These are phyloP conservation scores for Solanum lycopersicoides DNA, from an alignment of 257 asterid genomes.

Conservation along the genomic window DNA sequence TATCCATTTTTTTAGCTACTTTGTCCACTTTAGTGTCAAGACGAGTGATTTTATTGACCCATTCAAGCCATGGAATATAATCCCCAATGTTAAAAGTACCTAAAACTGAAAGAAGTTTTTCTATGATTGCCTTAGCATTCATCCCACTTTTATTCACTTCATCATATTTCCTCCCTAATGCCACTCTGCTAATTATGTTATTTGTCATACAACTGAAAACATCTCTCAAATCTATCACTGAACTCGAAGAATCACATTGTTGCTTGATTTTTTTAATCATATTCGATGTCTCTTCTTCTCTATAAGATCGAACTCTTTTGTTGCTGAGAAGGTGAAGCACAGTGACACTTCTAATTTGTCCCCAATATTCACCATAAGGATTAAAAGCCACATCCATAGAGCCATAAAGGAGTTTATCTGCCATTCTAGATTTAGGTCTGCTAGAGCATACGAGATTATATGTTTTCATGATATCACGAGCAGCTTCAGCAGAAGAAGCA, in stretches of 20 bases:
- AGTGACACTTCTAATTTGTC: slow-evolving; percentile 22
- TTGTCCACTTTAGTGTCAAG: background rate
- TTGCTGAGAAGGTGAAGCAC: slow-evolving; percentile 36
- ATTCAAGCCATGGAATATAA: slow-evolving; percentile 3
- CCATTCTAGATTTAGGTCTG: slow-evolving; percentile 21
- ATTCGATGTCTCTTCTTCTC: slow-evolving; percentile 26
- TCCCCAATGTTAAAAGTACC: background rate
- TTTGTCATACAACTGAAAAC: slow-evolving; percentile 8
- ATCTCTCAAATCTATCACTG: slow-evolving; percentile 20
- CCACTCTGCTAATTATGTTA: slow-evolving; percentile 28
- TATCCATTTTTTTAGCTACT: background rate
- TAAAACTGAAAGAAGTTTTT: background rate
- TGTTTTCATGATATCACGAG: slow-evolving; percentile 30
- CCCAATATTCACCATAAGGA: slow-evolving; percentile 38
- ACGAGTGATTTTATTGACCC: slow-evolving; percentile 2
- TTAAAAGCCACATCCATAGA: slow-evolving; percentile 14
- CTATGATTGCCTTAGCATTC: slow-evolving; percentile 1
- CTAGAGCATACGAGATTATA: slow-evolving; percentile 23
- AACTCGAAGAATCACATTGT: background rate
- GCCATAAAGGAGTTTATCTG: slow-evolving; percentile 6
- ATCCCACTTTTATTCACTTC: slow-evolving; percentile 15
- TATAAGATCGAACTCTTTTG: slow-evolving; percentile 30
- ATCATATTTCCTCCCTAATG: slow-evolving; percentile 26
- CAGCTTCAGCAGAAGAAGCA: slow-evolving; percentile 26
- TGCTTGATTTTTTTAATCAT: background rate